Evolutionary conservation across 2,329 filamentous ascomycete species (phyloP), one percentile per base, ranked within the genome.

Genomic region (Myriosclerotinia scirpicola): DNA sequence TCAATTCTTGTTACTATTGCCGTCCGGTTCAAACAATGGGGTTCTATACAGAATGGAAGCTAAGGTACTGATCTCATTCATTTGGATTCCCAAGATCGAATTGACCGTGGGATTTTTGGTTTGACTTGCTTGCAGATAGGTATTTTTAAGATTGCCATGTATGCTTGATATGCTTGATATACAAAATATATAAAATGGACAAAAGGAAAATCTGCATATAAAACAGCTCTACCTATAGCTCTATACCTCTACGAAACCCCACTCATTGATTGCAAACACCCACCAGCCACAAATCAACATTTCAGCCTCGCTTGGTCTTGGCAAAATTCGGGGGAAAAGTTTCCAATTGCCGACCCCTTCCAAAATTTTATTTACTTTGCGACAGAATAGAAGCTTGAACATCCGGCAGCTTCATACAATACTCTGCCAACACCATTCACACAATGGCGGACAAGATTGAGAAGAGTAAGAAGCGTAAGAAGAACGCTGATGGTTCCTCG

Each of bases 391-490:
- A 50, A 64, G 26, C 50, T 55, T 34, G 42, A 8, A 36, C 2
- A 59, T 42, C 20, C 12, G 30, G 42, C 42, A 34, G 34, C 42
- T 42, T 54, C 48, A 60, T 38, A 50, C 44, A 50, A 61, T 15
- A 30, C 48, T 50, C n/a, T 44, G 22, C 40, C 40, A 7, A 50
- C 34, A 34, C 20, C 20, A 58, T 48, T 46, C 42, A 48, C 54
- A 70, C 59, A 30, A 76, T 76, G 76, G 68, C 72, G 54, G 71
- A 75, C 14, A 71, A 69, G 40, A 59, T 69, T 17, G 74, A 76
- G 15, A 72, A 73, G 54, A 66, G 59, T 5, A 74, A 75, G 64
- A 87, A 87, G 77, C 80, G 85, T 67, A 87, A 87, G 77, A 80
- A 83, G 68, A 78, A 78, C 48, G 80, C 81, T 14, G 73, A 76